Evolutionary conservation across 495 filamentous ascomycete species (phyloP), one percentile per base, ranked within the genome.

Genomic region (Letharia columbiana): DNA sequence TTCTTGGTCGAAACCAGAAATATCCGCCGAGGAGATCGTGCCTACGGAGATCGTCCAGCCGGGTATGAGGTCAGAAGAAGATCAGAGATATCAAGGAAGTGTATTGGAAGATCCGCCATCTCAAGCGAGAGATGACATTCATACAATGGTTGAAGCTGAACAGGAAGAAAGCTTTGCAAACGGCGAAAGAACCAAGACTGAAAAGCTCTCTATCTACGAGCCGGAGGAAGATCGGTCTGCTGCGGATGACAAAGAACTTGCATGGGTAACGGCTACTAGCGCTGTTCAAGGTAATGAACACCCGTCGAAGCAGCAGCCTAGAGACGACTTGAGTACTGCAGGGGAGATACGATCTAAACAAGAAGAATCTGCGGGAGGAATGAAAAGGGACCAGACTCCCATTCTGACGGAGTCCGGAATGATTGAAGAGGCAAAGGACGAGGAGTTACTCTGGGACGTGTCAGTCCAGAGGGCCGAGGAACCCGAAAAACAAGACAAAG

Each of bases 21-120:
- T 12, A 13, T 37, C 58, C 13, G 28, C 33, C 10, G 31, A 65
- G 41, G 20, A 50, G 20, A 50, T 45, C 5, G 60, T 50, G 28
- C n/a, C 60, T 49, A 63, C 33, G 4, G 39, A 59, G 39, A 47
- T 63, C 23, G 41, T 57, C n/a, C 28, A 39, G 28, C 60, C 66
- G 31, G 50, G 47, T 59, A 52, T 42, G 3, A 59, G 11, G 37
- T 15, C 44, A 15, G 20, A 20, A 45, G 12, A 60, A n/a, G 33
- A 13, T 49, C 54, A 39, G 0, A 41, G 33, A 39, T n/a, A 17
- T 60, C 10, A 23, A 49, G 56, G 17, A 39, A 47, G 18, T 1
- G 28, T 15, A 28, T 37, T 7, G 18, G 41, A 49, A 60, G 54
- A 12, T 6, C 20, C 28, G 40, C 35, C 13, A 20, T 60, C 56